Conservation (phyloP, 2,329 filamentous ascomycete genomes). For the Fusarium nygamai region DNA sequence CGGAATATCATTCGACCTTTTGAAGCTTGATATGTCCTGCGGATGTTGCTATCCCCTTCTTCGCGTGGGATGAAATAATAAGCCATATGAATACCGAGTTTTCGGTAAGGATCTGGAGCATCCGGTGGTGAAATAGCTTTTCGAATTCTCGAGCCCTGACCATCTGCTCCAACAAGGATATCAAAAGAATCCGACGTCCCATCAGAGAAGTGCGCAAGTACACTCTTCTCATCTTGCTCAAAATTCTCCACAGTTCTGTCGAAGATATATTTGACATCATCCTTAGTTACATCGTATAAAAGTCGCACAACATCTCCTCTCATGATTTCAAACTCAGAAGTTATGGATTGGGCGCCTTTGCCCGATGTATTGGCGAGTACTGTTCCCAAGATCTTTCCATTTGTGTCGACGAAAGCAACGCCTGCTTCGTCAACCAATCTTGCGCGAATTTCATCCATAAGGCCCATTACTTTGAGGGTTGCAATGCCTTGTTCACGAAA, state of each 20-base stretch:
- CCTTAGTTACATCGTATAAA: slow-evolving; percentile 46
- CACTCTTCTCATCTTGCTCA: slow-evolving; percentile 21
- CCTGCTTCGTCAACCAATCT: slow-evolving; percentile 21
- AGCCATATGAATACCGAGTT: slow-evolving; percentile 32
- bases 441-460: background rate
- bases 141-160: slow-evolving; percentile 23
- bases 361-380: slow-evolving; percentile 25
- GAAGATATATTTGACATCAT: slow-evolving; percentile 9
- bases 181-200: slow-evolving; percentile 16
- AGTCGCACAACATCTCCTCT: slow-evolving; percentile 60
- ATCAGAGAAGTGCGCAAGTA: slow-evolving; percentile 21
- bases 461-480: slow-evolving; percentile 13
- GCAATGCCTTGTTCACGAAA: slow-evolving; percentile 26
- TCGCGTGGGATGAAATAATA: slow-evolving; percentile 28
- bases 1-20: slow-evolving; percentile 28
- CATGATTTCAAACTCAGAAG: slow-evolving; percentile 65
- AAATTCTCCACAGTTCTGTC: slow-evolving; percentile 15
- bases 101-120: slow-evolving; percentile 21
- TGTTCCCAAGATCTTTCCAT: slow-evolving; percentile 12
- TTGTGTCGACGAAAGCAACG: background rate
- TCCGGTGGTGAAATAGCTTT: background rate
- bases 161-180: slow-evolving; percentile 25
- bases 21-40: slow-evolving; percentile 10
- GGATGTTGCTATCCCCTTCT: slow-evolving; percentile 20
- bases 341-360: slow-evolving; percentile 49